A percentile compares a stretch with the other conserved stretches of the same genome.
Evolutionary conservation across 2,329 filamentous ascomycete genomes (phyloP).

Genomic region (Apiospora phragmitis): DNA sequence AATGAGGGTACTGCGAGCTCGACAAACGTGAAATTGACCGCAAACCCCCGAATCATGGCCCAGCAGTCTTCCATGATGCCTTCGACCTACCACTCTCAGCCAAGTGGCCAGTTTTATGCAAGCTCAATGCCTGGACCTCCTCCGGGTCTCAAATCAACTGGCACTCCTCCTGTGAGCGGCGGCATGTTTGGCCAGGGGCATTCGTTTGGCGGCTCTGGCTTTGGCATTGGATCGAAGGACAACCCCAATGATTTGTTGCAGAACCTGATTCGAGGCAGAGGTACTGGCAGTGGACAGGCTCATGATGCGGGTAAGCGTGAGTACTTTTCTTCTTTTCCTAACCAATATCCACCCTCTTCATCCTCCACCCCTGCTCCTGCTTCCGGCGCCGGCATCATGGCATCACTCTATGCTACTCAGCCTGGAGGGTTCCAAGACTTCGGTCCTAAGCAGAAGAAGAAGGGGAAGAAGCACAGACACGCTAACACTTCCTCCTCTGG

Average conservation of each 20-base stretch:
- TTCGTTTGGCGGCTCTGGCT: conserved; percentile 73
- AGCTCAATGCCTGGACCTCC: conserved; percentile 89
- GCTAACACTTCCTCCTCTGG: conserved; percentile 99
- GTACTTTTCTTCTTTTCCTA: conserved; percentile 92
- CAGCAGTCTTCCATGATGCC: conserved; percentile 87
- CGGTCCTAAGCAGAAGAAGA: conserved; percentile 98
- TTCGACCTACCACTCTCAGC: conserved; percentile 56
- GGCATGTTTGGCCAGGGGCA: conserved; percentile 93
- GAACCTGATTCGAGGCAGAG: conserved; percentile 74
- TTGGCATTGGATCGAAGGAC: conserved; percentile 72
- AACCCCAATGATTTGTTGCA: conserved; percentile 71
- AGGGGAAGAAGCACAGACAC: conserved; percentile 99
- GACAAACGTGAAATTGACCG: conserved; percentile 72
- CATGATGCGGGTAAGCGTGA: conserved; percentile 96
- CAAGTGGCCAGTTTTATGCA: conserved; percentile 74
- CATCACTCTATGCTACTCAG: conserved; percentile 87
- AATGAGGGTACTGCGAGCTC: conserved; percentile 68
- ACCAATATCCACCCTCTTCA: conserved; percentile 80
- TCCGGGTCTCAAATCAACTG: conserved; percentile 91
- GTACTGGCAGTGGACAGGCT: conserved; percentile 67
- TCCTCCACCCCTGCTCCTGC: conserved; percentile 84
- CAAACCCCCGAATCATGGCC: conserved; percentile 77
- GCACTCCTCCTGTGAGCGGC: conserved; percentile 69
- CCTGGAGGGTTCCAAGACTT: conserved; percentile 86
- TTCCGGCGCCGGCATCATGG: conserved; percentile 87